Percentiles rank a stretch among this genome's conserved stretches.
phyloP scores from a whole-genome alignment of 2,329 filamentous ascomycete species.

The Hypoxylon sp. region DNA sequence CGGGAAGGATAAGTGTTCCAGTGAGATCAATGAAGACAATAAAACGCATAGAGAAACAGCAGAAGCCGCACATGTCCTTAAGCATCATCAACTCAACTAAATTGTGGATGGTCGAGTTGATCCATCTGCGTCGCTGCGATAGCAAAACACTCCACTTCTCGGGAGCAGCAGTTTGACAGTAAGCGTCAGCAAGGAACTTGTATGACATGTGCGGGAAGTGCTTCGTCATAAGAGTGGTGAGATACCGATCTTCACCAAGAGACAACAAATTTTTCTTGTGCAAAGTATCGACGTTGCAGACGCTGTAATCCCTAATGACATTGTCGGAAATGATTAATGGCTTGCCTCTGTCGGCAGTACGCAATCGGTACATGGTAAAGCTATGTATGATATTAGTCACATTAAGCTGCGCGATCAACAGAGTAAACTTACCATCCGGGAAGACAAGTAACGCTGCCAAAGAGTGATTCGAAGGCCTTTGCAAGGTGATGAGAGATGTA shows the following conservation, averaged over 20 bases:
- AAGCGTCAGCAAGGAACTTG: slow-evolving; percentile 95
- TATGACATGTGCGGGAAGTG: slow-evolving; percentile 96
- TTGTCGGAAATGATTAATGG: slow-evolving; percentile 93
- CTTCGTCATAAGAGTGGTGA: slow-evolving; percentile 98
- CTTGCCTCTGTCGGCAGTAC: slow-evolving; percentile 93
- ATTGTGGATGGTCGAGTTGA: slow-evolving; percentile 99
- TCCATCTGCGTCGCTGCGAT: slow-evolving; percentile 99
- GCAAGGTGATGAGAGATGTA: slow-evolving; percentile 98
- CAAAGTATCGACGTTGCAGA: slow-evolving; percentile 91
- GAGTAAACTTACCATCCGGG: slow-evolving; percentile 87
- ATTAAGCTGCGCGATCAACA: neutral
- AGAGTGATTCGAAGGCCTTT: slow-evolving; percentile 97
- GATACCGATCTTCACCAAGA: slow-evolving; percentile 85
- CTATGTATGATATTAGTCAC: slow-evolving; percentile 64
- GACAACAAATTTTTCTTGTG: slow-evolving; percentile 89
- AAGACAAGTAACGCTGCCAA: slow-evolving; percentile 98
- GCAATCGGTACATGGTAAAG: slow-evolving; percentile 98
- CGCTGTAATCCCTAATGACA: slow-evolving; percentile 88
- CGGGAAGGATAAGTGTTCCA: slow-evolving; percentile 91
- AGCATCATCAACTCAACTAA: slow-evolving; percentile 90
- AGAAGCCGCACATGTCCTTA: slow-evolving; percentile 97
- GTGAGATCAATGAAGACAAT: slow-evolving; percentile 95
- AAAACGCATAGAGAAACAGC: slow-evolving; percentile 98
- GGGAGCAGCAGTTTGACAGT: slow-evolving; percentile 92
- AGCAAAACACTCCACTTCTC: slow-evolving; percentile 94